Evolutionary conservation across 176 grass and related monocot genomes (phyloP).

Genomic region (sorghum (Sorghum bicolor)): Sorghum_bicolor_NCBIv3 NC_012878.2:54462501-54463000

Average conservation of each 20-base stretch:
- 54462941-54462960: conserved; percentile 87
- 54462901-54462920: conserved; percentile 61
- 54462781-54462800: conserved; percentile 37
- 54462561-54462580: background rate
- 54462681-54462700: background rate
- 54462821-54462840: conserved; percentile 59
- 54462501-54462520: background rate
- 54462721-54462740: background rate
- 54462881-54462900: no score
- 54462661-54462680: conserved; percentile 4
- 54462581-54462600: background rate
- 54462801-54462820: conserved; percentile 39
- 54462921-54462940: conserved; percentile 67
- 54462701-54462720: background rate
- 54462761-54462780: background rate
- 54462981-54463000: conserved; percentile 67
- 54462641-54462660: background rate
- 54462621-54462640: background rate
- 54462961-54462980: conserved; percentile 75
- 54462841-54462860: conserved; percentile 61
- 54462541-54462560: background rate
- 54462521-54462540: background rate
- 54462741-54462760: background rate
- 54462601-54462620: conserved; percentile 14
- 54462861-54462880: conserved; percentile 92